Conservation (phyloP, 2,329 filamentous ascomycete genomes). For the Pestalotiopsis fici region DNA sequence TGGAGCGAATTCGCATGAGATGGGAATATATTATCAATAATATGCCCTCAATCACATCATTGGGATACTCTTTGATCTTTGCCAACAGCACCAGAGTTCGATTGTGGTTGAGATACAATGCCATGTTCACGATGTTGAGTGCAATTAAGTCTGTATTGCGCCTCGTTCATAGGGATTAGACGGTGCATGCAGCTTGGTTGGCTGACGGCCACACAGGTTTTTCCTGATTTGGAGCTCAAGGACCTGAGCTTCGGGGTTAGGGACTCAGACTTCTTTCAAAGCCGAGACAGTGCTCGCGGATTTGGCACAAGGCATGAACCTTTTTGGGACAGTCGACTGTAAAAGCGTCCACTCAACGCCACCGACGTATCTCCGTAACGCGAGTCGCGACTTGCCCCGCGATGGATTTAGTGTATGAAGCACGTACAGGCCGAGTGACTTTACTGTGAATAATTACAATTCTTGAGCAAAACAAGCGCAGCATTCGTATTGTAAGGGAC, state of each 20-base stretch:
- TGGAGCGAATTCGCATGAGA: neutral
- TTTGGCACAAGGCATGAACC: neutral
- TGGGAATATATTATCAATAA: neutral
- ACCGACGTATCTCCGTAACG: too few species aligned
- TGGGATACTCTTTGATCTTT: neutral
- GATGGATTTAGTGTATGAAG: neutral
- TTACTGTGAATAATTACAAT: too few species aligned
- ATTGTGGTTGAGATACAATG: too few species aligned
- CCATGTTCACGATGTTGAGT: too few species aligned
- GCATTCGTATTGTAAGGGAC: too few species aligned
- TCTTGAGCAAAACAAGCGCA: too few species aligned
- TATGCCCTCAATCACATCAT: neutral
- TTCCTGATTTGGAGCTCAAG: neutral
- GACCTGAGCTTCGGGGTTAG: neutral
- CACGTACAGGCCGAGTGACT: too few species aligned
- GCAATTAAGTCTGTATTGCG: too few species aligned
- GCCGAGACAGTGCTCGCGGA: neutral
- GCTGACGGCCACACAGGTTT: neutral
- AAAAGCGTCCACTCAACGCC: neutral
- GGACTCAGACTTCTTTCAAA: neutral
- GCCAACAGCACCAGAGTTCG: too few species aligned
- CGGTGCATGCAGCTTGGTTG: neutral
- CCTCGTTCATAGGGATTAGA: too few species aligned
- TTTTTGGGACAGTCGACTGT: neutral
- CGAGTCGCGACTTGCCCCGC: too few species aligned